phyloP scores from a whole-genome alignment of 345 rosid species.

The Abelmoschus esculentus region DNA sequence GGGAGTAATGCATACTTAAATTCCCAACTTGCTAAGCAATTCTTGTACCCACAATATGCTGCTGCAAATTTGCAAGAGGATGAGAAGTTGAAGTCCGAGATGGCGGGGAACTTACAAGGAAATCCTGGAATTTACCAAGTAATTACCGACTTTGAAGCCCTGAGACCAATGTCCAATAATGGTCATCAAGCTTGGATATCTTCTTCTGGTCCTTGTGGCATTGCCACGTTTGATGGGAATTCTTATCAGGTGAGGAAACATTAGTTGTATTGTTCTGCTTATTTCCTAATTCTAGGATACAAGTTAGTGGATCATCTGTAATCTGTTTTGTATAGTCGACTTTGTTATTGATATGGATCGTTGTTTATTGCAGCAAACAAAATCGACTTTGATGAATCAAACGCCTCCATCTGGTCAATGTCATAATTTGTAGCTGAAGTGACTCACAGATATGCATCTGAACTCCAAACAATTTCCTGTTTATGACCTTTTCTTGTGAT shows the following conservation, averaged over 20 bases:
- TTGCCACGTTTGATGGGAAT: conserved; percentile 47
- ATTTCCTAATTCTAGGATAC: no score
- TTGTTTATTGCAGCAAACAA: conserved; percentile 5
- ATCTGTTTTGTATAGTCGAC: not conserved
- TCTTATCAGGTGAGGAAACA: conserved; percentile 43
- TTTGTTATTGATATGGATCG: not conserved
- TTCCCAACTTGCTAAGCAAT: conserved; percentile 51
- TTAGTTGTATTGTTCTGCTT: no score
- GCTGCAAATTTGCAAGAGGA: conserved; percentile 36
- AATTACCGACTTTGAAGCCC: conserved; percentile 36
- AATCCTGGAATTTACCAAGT: conserved; percentile 42
- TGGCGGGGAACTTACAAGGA: conserved; percentile 44
- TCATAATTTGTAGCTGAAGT: not conserved
- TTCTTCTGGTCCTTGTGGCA: conserved; percentile 32
- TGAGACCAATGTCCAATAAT: conserved; percentile 37
- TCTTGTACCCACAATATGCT: conserved; percentile 31
- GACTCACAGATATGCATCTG: not conserved
- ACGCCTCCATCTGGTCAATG: conserved; percentile 3
- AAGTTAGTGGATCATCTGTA: not conserved
- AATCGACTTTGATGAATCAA: conserved; percentile 10
- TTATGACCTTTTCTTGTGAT: not conserved
- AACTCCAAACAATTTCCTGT: not conserved
- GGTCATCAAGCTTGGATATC: conserved; percentile 44
- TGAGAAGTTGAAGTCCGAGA: conserved; percentile 38
- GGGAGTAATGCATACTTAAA: conserved; percentile 40